Conservation (phyloP, 176 grass and related monocot species). For the Carex littledalei region DNA sequence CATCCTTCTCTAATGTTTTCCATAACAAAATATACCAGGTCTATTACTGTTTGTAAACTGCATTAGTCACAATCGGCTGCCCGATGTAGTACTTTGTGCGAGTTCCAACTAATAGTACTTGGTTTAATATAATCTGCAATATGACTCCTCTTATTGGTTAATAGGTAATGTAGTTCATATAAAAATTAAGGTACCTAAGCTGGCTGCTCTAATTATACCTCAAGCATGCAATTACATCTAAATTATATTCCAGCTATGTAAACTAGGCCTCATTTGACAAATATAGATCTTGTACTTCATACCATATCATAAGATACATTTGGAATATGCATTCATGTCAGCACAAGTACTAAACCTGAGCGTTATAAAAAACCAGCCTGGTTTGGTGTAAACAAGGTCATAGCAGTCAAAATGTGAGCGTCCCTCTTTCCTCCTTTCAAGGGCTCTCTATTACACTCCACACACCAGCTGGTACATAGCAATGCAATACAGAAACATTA, state of each 20-base stretch:
- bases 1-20: no score
- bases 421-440: neutral
- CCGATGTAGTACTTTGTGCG: conserved; percentile 87
- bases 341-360: neutral
- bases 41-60: neutral
- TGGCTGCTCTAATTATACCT: neutral
- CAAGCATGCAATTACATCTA: neutral
- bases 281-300: neutral
- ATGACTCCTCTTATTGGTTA: conserved; percentile 7
- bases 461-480: neutral
- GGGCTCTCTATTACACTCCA: neutral
- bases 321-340: neutral
- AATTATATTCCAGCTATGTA: neutral
- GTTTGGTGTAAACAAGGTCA: neutral
- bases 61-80: conserved; percentile 96
- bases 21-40: no score
- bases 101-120: conserved; percentile 86
- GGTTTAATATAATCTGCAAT: conserved; percentile 87
- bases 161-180: neutral
- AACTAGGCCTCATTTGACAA: conserved; percentile 1
- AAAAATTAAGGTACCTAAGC: neutral
- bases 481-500: neutral
- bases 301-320: neutral
- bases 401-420: neutral
- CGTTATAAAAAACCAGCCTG: neutral